Conservation (phyloP, 768 basidiomycete genomes). For the Suillus variegatus region DNA sequence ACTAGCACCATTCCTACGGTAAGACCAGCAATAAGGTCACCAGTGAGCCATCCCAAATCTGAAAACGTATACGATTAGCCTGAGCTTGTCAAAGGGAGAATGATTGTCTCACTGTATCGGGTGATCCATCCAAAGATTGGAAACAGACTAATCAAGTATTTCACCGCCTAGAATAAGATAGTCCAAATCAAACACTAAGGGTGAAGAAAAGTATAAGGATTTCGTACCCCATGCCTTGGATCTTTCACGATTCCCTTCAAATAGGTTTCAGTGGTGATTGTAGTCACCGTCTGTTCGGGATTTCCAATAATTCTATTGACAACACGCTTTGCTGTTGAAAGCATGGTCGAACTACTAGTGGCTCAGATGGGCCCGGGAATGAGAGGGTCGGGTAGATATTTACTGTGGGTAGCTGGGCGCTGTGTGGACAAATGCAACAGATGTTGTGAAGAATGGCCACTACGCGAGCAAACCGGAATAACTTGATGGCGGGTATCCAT, state of each 20-base stretch:
- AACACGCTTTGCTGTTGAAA: conserved; percentile 42
- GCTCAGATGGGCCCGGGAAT: neutral
- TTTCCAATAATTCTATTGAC: conserved; percentile 62
- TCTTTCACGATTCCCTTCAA: conserved; percentile 39
- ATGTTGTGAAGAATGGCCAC: neutral
- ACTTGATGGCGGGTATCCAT: neutral
- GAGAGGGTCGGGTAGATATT: neutral
- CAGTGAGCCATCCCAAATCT: conserved; percentile 81
- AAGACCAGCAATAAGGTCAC: conserved; percentile 87
- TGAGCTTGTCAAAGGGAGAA: neutral
- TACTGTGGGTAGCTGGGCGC: neutral
- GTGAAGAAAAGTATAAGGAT: conserved; percentile 1
- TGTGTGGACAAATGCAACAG: neutral
- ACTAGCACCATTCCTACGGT: conserved; percentile 96
- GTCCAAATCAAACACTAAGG: neutral
- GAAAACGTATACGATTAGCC: neutral
- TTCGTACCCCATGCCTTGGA: conserved; percentile 50
- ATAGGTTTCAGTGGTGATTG: conserved; percentile 63
- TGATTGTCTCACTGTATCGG: conserved; percentile 69
- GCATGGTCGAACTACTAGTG: conserved; percentile 30
- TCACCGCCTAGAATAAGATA: conserved; percentile 42
- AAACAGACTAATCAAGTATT: conserved; percentile 76
- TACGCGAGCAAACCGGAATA: neutral
- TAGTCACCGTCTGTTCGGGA: conserved; percentile 59
- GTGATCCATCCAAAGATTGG: conserved; percentile 86